A percentile compares a stretch with the other conserved stretches of the same genome.
Conservation (phyloP, 129 eudicot species). For the Tanacetum coccineum region DNA sequence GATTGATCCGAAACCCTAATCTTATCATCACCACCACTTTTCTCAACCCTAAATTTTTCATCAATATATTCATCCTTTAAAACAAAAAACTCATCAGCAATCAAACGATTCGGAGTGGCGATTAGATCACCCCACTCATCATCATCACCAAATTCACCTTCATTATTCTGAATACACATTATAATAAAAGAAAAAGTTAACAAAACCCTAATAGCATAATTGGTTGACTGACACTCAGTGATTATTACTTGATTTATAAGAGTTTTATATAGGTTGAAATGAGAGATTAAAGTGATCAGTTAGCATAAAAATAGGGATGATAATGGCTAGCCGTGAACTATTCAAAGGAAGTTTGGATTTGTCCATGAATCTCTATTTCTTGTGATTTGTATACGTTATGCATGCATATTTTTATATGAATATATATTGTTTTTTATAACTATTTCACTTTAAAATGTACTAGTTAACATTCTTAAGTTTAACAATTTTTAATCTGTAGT, state of each 20-base stretch:
- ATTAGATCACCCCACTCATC: constrained; percentile 42
- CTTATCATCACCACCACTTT: constrained; percentile 4
- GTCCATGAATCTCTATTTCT: constrained; percentile 30
- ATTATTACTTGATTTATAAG: not conserved
- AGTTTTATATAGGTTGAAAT: constrained; percentile 9
- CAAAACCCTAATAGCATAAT: not conserved
- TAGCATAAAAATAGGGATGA: constrained; percentile 34
- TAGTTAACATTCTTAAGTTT: too few species aligned
- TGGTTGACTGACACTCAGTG: constrained; percentile 41
- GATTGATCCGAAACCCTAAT: constrained; percentile 36
- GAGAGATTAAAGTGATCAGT: constrained; percentile 32
- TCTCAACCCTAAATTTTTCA: constrained; percentile 1
- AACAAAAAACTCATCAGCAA: constrained; percentile 24
- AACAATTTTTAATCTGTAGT: too few species aligned
- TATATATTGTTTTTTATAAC: too few species aligned
- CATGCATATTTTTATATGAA: too few species aligned
- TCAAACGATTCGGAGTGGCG: constrained; percentile 30
- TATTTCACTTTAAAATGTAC: too few species aligned
- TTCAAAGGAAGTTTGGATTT: constrained; percentile 54
- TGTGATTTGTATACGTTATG: not conserved
- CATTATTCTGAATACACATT: constrained; percentile 23
- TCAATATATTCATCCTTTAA: constrained; percentile 35
- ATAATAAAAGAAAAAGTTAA: constrained; percentile 18
- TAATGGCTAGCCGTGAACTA: constrained; percentile 49
- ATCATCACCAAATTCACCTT: constrained; percentile 13